Evolutionary conservation across 129 eudicot genomes (phyloP).

Genomic region (Artemisia tridentata): DNA sequence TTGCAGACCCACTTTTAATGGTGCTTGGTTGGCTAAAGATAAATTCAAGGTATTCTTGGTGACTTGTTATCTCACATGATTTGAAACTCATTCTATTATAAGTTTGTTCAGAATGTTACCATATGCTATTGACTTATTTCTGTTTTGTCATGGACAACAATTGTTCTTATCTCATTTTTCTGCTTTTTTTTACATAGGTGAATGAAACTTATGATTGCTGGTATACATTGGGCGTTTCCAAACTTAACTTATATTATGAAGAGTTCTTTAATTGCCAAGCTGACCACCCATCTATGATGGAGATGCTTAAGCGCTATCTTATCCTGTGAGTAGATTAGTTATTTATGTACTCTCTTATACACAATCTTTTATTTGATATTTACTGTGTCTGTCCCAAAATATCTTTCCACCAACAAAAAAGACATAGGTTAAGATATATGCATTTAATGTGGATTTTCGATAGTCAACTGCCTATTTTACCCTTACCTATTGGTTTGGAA

Average conservation of each 20-base stretch:
- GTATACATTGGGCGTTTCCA: constrained; percentile 82
- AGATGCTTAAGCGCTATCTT: constrained; percentile 71
- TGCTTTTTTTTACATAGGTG: constrained; percentile 47
- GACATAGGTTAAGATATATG: no score
- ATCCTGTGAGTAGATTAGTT: constrained; percentile 64
- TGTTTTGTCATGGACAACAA: no score
- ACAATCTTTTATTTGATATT: background rate
- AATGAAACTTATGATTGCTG: constrained; percentile 93
- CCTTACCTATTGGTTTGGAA: no score
- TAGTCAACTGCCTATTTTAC: no score
- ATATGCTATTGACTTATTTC: no score
- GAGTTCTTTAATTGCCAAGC: constrained; percentile 73
- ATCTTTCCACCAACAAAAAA: no score
- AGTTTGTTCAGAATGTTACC: background rate
- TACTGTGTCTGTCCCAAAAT: no score
- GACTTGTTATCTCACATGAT: constrained; percentile 12
- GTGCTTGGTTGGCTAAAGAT: constrained; percentile 84
- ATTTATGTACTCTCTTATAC: constrained; percentile 3
- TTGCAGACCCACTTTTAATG: constrained; percentile 83
- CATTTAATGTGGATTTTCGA: no score
- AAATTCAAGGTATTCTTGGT: constrained; percentile 59
- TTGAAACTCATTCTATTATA: constrained; percentile 1
- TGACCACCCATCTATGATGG: constrained; percentile 63
- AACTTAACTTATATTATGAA: constrained; percentile 66
- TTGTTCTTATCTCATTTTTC: background rate